phyloP scores from a whole-genome alignment of 1,139 yeast genomes.

The Wickerhamiella pararugosa region DNA sequence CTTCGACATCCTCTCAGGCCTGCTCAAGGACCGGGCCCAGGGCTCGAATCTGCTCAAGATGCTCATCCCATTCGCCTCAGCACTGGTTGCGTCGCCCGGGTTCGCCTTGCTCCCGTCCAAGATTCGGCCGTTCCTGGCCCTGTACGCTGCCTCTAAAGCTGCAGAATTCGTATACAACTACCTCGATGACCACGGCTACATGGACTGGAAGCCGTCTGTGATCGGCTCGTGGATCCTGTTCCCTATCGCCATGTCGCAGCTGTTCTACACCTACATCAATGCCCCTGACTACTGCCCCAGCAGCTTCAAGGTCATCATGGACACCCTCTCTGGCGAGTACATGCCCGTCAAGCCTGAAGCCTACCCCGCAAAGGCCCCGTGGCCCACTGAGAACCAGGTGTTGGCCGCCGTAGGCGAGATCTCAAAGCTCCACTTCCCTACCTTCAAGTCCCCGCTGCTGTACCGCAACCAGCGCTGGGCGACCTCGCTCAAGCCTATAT shows the following conservation, averaged over 20 bases:
- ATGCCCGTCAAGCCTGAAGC: conserved; percentile 21
- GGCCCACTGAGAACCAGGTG: conserved; percentile 25
- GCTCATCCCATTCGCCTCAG: conserved; percentile 19
- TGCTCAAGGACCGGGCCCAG: not conserved
- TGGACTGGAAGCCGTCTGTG: conserved; percentile 24
- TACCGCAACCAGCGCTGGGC: conserved; percentile 16
- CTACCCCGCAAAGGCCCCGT: conserved; percentile 18
- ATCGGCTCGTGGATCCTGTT: conserved; percentile 29
- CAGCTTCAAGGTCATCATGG: conserved; percentile 21
- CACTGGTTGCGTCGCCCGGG: conserved; percentile 20
- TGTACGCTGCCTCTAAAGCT: conserved; percentile 24
- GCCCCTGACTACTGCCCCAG: conserved; percentile 26
- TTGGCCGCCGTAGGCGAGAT: conserved; percentile 23
- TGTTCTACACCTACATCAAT: conserved; percentile 25
- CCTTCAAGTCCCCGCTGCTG: conserved; percentile 25
- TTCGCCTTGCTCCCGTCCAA: conserved; percentile 20
- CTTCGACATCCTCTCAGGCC: conserved; percentile 8
- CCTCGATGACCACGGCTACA: conserved; percentile 24
- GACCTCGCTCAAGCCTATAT: conserved; percentile 18
- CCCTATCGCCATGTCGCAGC: conserved; percentile 29
- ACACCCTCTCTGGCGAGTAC: conserved; percentile 21
- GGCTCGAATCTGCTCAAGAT: not conserved
- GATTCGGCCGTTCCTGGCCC: conserved; percentile 21
- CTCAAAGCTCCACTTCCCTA: conserved; percentile 23
- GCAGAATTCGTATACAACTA: conserved; percentile 25